These are phyloP conservation scores for Microdochium bolleyi DNA, from an alignment of 2,329 filamentous ascomycete genomes.

Conservation along the genomic window DNA sequence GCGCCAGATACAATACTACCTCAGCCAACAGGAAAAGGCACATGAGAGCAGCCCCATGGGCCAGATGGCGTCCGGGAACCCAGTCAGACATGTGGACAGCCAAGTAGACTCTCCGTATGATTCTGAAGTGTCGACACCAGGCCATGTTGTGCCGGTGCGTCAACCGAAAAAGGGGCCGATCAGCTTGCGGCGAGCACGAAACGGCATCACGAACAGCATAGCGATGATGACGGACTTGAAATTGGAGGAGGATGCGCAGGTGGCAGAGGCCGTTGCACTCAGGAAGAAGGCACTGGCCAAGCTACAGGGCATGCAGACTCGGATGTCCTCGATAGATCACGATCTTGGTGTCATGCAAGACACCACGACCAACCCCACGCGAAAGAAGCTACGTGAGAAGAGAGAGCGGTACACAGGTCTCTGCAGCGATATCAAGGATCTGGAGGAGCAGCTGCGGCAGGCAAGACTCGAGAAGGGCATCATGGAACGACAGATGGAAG, in stretches of 20 bases:
- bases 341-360: constrained; percentile 48
- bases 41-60: neutral
- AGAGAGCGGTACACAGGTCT: constrained; percentile 44
- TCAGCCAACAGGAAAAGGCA: neutral
- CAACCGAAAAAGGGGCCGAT: constrained; percentile 46
- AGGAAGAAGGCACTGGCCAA: constrained; percentile 50
- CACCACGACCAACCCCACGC: constrained; percentile 49
- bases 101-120: neutral
- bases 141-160: constrained; percentile 47
- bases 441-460: constrained; percentile 55
- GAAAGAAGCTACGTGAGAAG: constrained; percentile 52
- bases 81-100: neutral
- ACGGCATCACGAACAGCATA: constrained; percentile 56
- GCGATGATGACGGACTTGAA: constrained; percentile 58
- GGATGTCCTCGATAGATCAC: constrained; percentile 38
- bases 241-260: constrained; percentile 55
- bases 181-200: constrained; percentile 54
- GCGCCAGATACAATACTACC: neutral
- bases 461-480: constrained; percentile 54
- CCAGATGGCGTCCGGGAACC: neutral
- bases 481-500: constrained; percentile 51
- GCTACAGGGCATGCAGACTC: constrained; percentile 42
- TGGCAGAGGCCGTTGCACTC: constrained; percentile 47
- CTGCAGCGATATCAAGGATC: constrained; percentile 53
- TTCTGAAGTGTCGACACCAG: neutral